phyloP scores from a whole-genome alignment of 768 basidiomycete genomes.

The Lanmaoa rubissima region DNA sequence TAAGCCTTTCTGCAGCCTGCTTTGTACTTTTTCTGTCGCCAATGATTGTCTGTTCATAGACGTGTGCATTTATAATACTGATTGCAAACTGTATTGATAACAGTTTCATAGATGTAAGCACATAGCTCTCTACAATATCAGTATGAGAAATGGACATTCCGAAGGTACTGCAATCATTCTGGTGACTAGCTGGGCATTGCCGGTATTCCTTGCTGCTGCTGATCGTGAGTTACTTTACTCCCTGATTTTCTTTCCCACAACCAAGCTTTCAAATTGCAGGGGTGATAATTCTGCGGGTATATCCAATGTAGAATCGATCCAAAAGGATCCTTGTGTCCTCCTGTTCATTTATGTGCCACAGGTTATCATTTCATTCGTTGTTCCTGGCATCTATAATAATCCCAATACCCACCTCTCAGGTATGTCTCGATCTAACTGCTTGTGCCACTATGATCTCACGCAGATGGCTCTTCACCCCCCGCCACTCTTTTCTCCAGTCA shows the following conservation, averaged over 20 bases:
- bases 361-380: background rate
- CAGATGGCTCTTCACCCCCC: background rate
- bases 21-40: too few relatives aligned
- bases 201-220: conserved; percentile 6
- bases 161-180: conserved; percentile 3
- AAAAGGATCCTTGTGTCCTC: conserved; percentile 4
- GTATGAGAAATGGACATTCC: background rate
- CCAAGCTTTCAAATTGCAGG: background rate
- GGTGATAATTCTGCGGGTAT: conserved; percentile 15
- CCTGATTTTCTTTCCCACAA: too few relatives aligned
- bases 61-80: background rate
- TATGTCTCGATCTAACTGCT: background rate
- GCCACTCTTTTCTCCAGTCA: background rate
- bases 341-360: background rate
- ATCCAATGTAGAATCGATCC: conserved; percentile 13
- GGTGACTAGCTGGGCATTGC: background rate
- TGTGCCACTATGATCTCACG: background rate
- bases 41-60: background rate
- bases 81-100: background rate
- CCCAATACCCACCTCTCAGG: too few relatives aligned
- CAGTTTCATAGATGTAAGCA: conserved; percentile 8
- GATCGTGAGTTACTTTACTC: conserved; percentile 5
- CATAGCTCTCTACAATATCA: too few relatives aligned
- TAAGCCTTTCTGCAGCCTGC: background rate
- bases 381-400: conserved; percentile 2